Conservation (phyloP, 257 asterid species). For the Hygrophila difformis region DNA sequence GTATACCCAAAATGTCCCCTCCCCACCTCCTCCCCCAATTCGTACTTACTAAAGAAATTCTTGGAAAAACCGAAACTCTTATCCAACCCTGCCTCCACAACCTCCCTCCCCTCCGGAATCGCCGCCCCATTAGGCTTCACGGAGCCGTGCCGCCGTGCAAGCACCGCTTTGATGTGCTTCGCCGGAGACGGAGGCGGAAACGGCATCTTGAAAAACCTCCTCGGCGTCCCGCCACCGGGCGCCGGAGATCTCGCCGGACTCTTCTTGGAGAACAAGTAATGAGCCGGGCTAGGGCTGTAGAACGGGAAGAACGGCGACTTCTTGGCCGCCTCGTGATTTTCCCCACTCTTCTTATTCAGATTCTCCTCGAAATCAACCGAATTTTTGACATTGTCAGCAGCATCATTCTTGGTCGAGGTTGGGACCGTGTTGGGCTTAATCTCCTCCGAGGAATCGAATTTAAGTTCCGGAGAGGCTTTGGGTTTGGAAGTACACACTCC, state of each 20-base stretch:
- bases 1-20: constrained; percentile 97
- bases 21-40: constrained; percentile 90
- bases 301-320: constrained; percentile 86
- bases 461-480: constrained; percentile 39
- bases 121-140: constrained; percentile 72
- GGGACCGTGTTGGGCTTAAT: constrained; percentile 8
- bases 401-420: constrained; percentile 14
- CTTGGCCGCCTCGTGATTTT: constrained; percentile 32
- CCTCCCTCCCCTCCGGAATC: constrained; percentile 59
- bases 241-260: constrained; percentile 53
- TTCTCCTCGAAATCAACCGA: constrained; percentile 15
- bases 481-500: constrained; percentile 79
- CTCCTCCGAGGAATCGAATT: constrained; percentile 17
- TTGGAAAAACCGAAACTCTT: constrained; percentile 82
- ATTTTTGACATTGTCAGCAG: constrained; percentile 12
- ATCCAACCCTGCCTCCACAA: constrained; percentile 51
- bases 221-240: constrained; percentile 44
- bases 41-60: constrained; percentile 67
- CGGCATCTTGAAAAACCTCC: constrained; percentile 68
- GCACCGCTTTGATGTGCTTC: constrained; percentile 76
- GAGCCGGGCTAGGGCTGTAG: constrained; percentile 95
- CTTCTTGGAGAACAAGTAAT: constrained; percentile 65
- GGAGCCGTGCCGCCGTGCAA: constrained; percentile 80
- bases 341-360: constrained; percentile 12
- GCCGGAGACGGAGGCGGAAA: constrained; percentile 98